phyloP scores from a whole-genome alignment of 768 basidiomycete species.

The Clathrus columnatus region DNA sequence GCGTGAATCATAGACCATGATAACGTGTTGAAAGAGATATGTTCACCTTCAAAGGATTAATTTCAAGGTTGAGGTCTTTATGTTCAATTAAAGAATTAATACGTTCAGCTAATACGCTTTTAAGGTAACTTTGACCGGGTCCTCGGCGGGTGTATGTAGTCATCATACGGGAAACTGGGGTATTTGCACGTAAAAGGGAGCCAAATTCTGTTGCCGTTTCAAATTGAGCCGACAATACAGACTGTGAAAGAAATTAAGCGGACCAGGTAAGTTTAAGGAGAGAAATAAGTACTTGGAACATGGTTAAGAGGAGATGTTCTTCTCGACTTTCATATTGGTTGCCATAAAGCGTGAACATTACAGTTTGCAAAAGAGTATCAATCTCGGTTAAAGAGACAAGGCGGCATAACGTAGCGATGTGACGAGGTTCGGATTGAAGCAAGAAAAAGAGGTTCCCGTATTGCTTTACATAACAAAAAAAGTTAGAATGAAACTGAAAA shows the following conservation, averaged over 20 bases:
- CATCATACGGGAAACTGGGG: constrained; percentile 99
- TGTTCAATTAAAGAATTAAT: constrained; percentile 99
- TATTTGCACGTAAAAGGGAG: constrained; percentile 96
- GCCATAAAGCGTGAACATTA: constrained; percentile 99
- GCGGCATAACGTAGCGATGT: constrained; percentile 92
- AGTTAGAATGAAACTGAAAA: background rate
- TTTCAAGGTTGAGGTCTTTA: constrained; percentile 98
- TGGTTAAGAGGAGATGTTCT: constrained; percentile 95
- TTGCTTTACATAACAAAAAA: constrained; percentile 45
- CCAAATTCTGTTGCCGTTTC: constrained; percentile 99
- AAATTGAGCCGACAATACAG: constrained; percentile 96
- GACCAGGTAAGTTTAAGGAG: background rate
- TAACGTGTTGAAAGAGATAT: constrained; percentile 2
- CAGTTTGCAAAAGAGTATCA: constrained; percentile 96
- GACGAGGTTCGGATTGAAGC: constrained; percentile 94
- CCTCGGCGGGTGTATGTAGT: constrained; percentile 98
- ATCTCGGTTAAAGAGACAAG: constrained; percentile 95
- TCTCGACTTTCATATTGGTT: constrained; percentile 98
- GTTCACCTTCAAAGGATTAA: constrained; percentile 96
- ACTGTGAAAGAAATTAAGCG: constrained; percentile 47
- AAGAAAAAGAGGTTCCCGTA: constrained; percentile 99
- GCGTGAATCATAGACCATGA: background rate
- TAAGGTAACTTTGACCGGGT: constrained; percentile 96
- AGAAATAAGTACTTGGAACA: constrained; percentile 60
- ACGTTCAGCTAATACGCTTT: constrained; percentile 92